These are phyloP conservation scores for Xerocomellus intermedius DNA, from an alignment of 768 basidiomycete genomes.

Conservation along the genomic window DNA sequence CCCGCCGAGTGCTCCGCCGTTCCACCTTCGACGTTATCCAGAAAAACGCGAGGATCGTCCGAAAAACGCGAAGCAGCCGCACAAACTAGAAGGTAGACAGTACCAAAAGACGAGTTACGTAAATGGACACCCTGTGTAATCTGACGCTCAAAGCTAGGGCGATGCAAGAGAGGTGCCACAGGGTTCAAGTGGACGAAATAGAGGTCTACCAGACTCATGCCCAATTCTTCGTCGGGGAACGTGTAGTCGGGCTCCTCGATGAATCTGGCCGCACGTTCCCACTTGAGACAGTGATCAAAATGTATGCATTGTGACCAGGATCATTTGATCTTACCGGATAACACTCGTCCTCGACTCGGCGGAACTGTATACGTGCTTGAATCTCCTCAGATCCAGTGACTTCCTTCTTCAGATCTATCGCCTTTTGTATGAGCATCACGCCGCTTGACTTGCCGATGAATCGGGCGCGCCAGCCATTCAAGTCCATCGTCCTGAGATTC, in stretches of 20 bases:
- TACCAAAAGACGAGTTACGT: constrained; percentile 50
- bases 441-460: constrained; percentile 45
- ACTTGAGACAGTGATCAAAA: constrained; percentile 16
- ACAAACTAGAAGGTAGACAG: constrained; percentile 66
- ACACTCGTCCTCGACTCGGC: neutral
- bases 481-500: constrained; percentile 21
- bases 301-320: neutral
- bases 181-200: constrained; percentile 63
- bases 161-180: constrained; percentile 69
- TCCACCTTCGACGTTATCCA: constrained; percentile 33
- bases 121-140: constrained; percentile 50
- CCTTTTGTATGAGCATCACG: constrained; percentile 42
- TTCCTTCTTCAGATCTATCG: constrained; percentile 59
- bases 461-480: constrained; percentile 10
- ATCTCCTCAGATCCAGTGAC: constrained; percentile 41
- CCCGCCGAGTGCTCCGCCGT: constrained; percentile 45
- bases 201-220: constrained; percentile 50
- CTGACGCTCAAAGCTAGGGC: constrained; percentile 59
- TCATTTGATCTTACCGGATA: constrained; percentile 27
- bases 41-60: constrained; percentile 54
- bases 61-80: constrained; percentile 59
- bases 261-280: constrained; percentile 26
- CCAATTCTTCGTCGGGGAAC: constrained; percentile 55
- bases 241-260: constrained; percentile 30
- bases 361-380: neutral